These are phyloP conservation scores for Leptomonas seymouri DNA, from an alignment of 208 protist genomes.

Conservation along the genomic window DNA sequence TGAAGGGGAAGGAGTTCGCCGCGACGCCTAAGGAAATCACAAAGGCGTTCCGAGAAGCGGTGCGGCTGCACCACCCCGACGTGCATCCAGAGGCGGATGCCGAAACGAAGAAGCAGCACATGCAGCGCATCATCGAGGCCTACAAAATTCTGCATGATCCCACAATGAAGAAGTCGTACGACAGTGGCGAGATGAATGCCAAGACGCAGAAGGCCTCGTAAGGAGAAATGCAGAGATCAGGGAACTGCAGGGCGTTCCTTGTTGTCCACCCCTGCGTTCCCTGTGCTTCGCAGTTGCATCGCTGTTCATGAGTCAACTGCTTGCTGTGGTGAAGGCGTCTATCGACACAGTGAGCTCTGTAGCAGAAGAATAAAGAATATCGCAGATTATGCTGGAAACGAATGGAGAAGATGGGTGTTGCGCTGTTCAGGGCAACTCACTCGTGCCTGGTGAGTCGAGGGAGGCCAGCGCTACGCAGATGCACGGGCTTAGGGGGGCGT, in stretches of 20 bases:
- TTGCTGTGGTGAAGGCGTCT: no score
- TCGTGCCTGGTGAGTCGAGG: no score
- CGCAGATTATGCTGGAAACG: no score
- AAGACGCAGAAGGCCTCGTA: conserved; percentile 31
- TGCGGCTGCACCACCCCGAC: conserved; percentile 79
- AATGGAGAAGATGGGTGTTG: no score
- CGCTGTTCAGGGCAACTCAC: no score
- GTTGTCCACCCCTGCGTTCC: no score
- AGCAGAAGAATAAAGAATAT: no score
- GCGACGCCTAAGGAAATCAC: conserved; percentile 84
- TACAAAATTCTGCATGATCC: conserved; percentile 85
- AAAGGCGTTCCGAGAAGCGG: conserved; percentile 74
- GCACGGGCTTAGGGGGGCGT: no score
- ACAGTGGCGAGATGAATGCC: conserved; percentile 59
- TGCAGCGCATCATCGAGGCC: conserved; percentile 85
- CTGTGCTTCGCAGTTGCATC: no score
- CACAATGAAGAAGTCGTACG: conserved; percentile 74
- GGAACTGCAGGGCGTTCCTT: background rate
- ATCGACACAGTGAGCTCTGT: no score
- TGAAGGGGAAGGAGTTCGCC: conserved; percentile 75
- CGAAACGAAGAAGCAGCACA: conserved; percentile 61
- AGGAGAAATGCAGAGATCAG: background rate
- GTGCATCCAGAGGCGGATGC: conserved; percentile 45
- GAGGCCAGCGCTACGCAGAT: no score
- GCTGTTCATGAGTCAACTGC: no score